Evolutionary conservation across 73 alveolate species (phyloP).

Genomic region (Paramecium biaurelia): DNA sequence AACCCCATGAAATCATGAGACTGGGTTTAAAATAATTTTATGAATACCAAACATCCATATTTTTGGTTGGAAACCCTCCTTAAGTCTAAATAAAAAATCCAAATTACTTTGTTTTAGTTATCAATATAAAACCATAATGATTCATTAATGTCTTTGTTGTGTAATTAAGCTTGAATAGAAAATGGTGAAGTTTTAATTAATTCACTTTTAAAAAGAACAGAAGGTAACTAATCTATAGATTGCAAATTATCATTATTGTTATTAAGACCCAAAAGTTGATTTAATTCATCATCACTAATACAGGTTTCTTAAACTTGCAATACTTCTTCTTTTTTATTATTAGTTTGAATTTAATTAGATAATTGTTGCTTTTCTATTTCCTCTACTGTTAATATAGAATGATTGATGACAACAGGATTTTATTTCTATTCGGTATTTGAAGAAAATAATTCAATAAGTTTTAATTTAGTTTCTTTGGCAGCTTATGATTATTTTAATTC

Average conservation of each 20-base stretch:
- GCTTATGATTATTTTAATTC: not conserved
- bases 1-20: not conserved
- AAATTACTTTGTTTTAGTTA: constrained; percentile 16
- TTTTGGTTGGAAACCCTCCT: constrained; percentile 13
- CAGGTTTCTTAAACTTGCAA: not conserved
- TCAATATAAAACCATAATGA: constrained; percentile 21
- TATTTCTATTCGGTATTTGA: not conserved
- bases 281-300: not conserved
- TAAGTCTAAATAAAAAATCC: constrained; percentile 17
- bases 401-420: not conserved
- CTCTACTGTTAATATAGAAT: constrained; percentile 13
- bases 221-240: not conserved
- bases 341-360: not conserved
- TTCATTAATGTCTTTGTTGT: not conserved
- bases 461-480: not conserved
- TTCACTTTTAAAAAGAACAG: not conserved
- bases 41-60: constrained; percentile 17
- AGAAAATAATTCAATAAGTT: not conserved
- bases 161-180: not conserved
- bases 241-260: not conserved
- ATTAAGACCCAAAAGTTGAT: not conserved
- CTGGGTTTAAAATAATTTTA: not conserved
- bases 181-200: not conserved
- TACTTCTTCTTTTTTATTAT: not conserved
- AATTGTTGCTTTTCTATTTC: not conserved